Percentiles rank a stretch among this genome's conserved stretches.
Conservation (phyloP, 805 yeast genomes). For the Nematodospora valgi region DNA sequence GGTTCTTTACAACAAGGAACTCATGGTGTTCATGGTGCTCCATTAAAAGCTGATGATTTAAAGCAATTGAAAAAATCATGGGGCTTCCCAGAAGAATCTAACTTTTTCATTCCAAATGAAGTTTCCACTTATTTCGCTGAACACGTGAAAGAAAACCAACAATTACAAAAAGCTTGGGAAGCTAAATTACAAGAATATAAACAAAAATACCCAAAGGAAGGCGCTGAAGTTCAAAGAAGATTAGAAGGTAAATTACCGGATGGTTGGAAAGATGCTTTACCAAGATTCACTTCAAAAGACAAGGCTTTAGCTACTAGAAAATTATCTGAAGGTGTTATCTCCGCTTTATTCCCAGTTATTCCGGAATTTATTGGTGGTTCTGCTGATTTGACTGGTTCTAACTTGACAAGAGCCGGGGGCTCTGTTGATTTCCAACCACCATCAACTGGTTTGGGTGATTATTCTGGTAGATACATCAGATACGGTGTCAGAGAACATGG, state of each 20-base stretch:
- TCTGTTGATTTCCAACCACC: conserved; percentile 94
- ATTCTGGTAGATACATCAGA: conserved; percentile 90
- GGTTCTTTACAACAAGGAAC: conserved; percentile 87
- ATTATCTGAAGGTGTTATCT: conserved; percentile 78
- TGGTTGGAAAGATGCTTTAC: conserved; percentile 76
- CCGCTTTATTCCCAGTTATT: conserved; percentile 54
- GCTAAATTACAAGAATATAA: conserved; percentile 56
- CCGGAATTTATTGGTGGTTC: conserved; percentile 98
- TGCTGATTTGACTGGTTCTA: conserved; percentile 96
- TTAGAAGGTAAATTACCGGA: conserved; percentile 72
- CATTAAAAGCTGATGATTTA: conserved; percentile 90
- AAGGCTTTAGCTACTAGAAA: conserved; percentile 90
- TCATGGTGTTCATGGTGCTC: conserved; percentile 93
- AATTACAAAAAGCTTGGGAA: conserved; percentile 76
- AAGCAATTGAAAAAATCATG: conserved; percentile 76
- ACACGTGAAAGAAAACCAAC: conserved; percentile 59
- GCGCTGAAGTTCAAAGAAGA: conserved; percentile 79
- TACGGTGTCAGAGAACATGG: conserved; percentile 99
- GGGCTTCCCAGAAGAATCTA: conserved; percentile 85
- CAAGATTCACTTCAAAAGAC: conserved; percentile 75
- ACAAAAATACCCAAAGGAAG: conserved; percentile 70
- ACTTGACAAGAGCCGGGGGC: conserved; percentile 82
- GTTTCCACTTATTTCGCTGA: conserved; percentile 68
- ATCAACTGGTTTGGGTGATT: conserved; percentile 73
- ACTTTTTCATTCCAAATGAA: conserved; percentile 77